A percentile compares a stretch with the other conserved stretches of the same genome.
phyloP scores from a whole-genome alignment of 352 stramenopile genomes.

The Albugo candida region DNA sequence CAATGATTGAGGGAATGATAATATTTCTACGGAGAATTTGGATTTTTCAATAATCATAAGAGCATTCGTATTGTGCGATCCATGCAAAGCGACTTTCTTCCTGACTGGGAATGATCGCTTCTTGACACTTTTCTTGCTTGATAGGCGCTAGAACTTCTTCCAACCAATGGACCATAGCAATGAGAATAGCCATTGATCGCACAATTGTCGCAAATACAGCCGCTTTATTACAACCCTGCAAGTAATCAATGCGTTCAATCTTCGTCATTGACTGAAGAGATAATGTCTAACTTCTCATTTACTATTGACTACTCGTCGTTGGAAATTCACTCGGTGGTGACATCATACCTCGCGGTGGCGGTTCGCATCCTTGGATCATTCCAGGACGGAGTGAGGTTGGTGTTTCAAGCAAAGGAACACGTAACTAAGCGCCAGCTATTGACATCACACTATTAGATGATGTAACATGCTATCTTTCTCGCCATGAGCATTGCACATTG shows the following conservation, averaged over 20 bases:
- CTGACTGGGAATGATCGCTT: constrained; percentile 39
- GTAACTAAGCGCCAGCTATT: constrained; percentile 56
- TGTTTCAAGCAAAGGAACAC: constrained; percentile 17
- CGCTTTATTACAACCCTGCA: too few relatives aligned
- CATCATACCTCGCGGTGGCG: constrained; percentile 55
- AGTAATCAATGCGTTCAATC: too few relatives aligned
- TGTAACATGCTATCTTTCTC: not conserved
- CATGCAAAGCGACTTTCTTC: constrained; percentile 61
- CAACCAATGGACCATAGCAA: constrained; percentile 11
- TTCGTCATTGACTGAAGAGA: too few relatives aligned
- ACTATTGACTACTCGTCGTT: too few relatives aligned
- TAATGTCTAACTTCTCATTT: too few relatives aligned
- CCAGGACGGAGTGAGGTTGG: constrained; percentile 18
- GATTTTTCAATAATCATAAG: constrained; percentile 62
- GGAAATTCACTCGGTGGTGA: constrained; percentile 17
- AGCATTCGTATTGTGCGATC: constrained; percentile 62
- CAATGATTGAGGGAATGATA: constrained; percentile 7
- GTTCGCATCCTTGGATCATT: constrained; percentile 42
- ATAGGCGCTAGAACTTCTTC: constrained; percentile 44
- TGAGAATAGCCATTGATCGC: too few relatives aligned
- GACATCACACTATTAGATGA: not conserved
- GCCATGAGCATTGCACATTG: constrained; percentile 17
- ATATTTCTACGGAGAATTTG: constrained; percentile 48
- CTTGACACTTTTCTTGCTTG: constrained; percentile 52
- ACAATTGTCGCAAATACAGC: too few relatives aligned